Base-by-base conservation (phyloP, 2,329 filamentous ascomycete genomes). In the Ascochyta lentis region DNA sequence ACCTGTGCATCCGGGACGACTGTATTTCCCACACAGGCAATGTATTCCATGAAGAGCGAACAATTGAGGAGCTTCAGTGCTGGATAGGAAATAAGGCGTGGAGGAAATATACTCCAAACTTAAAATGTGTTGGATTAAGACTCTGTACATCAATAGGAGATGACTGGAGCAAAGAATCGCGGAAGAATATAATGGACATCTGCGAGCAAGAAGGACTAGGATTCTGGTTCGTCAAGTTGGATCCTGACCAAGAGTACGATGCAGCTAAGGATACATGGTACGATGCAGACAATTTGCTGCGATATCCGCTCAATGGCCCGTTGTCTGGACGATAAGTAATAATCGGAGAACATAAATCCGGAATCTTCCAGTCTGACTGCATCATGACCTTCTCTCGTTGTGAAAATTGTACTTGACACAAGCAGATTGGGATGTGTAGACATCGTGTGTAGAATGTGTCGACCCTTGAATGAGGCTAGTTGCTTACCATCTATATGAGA, bases 231-330 rank as follows among this genome's bases (percentile, higher is more conserved):
- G 47, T 35, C 13, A 50, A 43, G 33, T 19, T 12, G 22, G 22
- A 50, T 50, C 24, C 38, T 15, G 47, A 50, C 40, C 33, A 50
- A 42, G 39, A 50, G 47, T 50, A 43, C 29, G 24, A 50, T 27
- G 31, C 23, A 29, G 29, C 16, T 24, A 41, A 40, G 26, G 26
- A 19, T 35, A 23, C 33, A 49, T 49, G 39, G 47, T 26, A 43
- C 7, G 24, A 42, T 22, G 40, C 40, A 37, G 47, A 38, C 24
- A 50, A 41, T 37, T 29, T 38, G 26, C 19, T 50, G 33, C 39
- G 22, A 37, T 50, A 50, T n/a, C 38, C 47, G 22, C 29, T 35
- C n/a, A 5, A 27, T 10, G 45, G 35, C 15, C 45, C 24, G 35
- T 48, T 48, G 35, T 39, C 45, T 7, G 16, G 23, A 27, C 26